Evolutionary conservation across 2,329 filamentous ascomycete species (phyloP), one percentile per base, ranked within the genome.

Genomic region (Fusarium siculi): DNA sequence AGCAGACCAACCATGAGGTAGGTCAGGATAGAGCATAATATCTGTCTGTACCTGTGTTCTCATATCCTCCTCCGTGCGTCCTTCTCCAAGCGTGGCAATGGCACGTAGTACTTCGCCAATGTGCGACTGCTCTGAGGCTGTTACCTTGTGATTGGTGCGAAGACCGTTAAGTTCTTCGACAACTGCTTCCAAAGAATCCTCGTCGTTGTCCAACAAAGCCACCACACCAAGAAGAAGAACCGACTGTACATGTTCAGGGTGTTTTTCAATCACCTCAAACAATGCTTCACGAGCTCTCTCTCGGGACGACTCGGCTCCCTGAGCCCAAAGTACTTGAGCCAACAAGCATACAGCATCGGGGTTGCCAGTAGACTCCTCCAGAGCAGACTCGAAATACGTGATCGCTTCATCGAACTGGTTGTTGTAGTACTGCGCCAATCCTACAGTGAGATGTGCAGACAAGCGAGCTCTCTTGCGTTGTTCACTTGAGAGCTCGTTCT

Each of bases 321-420:
- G 94, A 0, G 95, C 95, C 96, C 96, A 99, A 1, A 98, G 87
- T 0, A 98, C 93, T 81, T 98, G 94, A 0, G 95, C 93, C 18
- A 98, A 86, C 18, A 98, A 86, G 78, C 95, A 98, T 1, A 95
- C 91, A 2, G 96, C 92, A 78, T 98, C 95, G 0, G 95, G 93
- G 69, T 94, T 91, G 42, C 89, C 89, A 36, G 89, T 84, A 2
- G 93, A 94, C 79, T 97, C 95, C 63, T 91, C 87, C 12, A 98
- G 86, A 0, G 95, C 95, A 6, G 90, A 87, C 72, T 94, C 90
- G 81, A 99, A 97, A 83, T 93, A 95, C 16, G 88, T 86, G 32
- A 97, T 90, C 1, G 95, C 93, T 56, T 90, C 88, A 44, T 91
- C 88, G 73, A 92, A 88, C 30, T 91, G 85, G 30, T 89, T 84